phyloP scores from a whole-genome alignment of 1,139 yeast species.

The Yamadazyma songkhlaensis region DNA sequence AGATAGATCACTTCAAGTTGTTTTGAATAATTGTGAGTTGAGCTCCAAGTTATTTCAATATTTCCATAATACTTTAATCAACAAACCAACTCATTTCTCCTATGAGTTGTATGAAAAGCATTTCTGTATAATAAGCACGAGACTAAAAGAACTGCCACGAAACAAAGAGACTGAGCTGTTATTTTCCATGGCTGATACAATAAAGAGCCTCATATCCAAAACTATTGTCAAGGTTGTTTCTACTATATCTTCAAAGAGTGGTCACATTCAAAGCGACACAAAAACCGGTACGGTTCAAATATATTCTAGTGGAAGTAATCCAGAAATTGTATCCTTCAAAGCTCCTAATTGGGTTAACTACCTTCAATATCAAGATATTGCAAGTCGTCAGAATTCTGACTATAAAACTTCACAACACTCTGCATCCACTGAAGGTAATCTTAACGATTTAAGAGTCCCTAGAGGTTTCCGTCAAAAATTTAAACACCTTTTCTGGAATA shows the following conservation, averaged over 20 bases:
- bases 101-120: slow-evolving; percentile 8
- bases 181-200: background rate
- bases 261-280: background rate
- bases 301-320: background rate
- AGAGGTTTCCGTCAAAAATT: slow-evolving; percentile 6
- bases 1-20: background rate
- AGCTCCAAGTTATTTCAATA: slow-evolving; percentile 1
- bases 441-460: background rate
- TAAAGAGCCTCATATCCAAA: slow-evolving; percentile 1
- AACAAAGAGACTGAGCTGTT: background rate
- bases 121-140: slow-evolving; percentile 2
- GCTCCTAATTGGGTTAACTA: slow-evolving; percentile 9
- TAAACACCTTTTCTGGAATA: slow-evolving; percentile 3
- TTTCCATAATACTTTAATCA: slow-evolving; percentile 1
- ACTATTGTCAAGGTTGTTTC: slow-evolving; percentile 2
- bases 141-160: background rate
- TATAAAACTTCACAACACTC: background rate
- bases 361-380: slow-evolving; percentile 6
- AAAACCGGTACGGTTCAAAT: slow-evolving; percentile 3
- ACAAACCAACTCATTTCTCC: slow-evolving; percentile 12
- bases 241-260: slow-evolving; percentile 1
- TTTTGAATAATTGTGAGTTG: slow-evolving; percentile 10
- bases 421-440: background rate
- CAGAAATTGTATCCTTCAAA: background rate
- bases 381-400: slow-evolving; percentile 9